These are phyloP conservation scores for Malus hybrid DNA, from an alignment of 331 rosid species.

Conservation along the genomic window DNA sequence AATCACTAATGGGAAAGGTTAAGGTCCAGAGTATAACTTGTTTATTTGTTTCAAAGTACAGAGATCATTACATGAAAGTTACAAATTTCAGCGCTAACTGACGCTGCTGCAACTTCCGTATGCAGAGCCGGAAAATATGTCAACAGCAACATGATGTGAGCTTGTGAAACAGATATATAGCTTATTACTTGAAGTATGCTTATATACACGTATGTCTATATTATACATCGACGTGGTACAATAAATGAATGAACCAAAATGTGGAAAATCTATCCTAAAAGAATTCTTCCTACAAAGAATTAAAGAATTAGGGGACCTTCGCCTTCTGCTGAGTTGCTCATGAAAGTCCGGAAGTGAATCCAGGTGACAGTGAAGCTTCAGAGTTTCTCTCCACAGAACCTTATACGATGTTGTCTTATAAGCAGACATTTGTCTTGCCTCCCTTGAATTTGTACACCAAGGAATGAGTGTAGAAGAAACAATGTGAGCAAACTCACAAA, in stretches of 20 bases:
- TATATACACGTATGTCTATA: background rate
- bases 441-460: background rate
- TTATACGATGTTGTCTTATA: background rate
- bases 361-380: background rate
- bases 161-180: background rate
- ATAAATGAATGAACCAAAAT: background rate
- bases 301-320: constrained; percentile 35
- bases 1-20: too few relatives aligned
- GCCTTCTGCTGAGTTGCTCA: background rate
- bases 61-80: background rate
- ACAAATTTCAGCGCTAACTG: background rate
- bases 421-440: constrained; percentile 17
- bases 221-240: background rate
- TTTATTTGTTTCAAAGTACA: background rate
- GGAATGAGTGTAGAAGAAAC: constrained; percentile 9
- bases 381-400: background rate
- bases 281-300: constrained; percentile 40
- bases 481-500: background rate
- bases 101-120: background rate
- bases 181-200: background rate
- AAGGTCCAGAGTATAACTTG: background rate
- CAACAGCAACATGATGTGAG: background rate
- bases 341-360: background rate
- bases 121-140: background rate
- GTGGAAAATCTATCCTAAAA: constrained; percentile 23